Base-by-base conservation (phyloP, 129 eudicot species). In the Artemisia argyi region DNA sequence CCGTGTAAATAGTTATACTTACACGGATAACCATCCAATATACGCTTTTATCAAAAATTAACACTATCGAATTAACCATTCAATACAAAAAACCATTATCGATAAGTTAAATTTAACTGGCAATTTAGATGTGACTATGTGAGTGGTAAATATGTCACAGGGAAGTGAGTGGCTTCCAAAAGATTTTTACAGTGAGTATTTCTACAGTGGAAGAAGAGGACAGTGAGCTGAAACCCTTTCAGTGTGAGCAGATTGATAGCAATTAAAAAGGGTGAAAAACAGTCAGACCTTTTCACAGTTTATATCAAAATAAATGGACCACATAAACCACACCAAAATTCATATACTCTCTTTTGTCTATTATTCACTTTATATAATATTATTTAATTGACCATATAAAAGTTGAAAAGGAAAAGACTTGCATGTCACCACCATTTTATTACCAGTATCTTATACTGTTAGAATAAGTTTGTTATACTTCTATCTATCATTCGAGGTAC, bases 281-380 rank as follows among this genome's bases (percentile, higher is more conserved):
- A 51, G 47, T 76, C 63, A 68, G 80, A 76, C 70, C 39, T 11
- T 42, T 63, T 76, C 54, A 76, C 75, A 68, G 63, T 68, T 76
- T 76, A 76, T 60, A 76, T 68, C 75, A 35, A 76, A 58, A 48
- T 76, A 68, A 48, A 59, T 68, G 80, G 74, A 68, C 75, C 75
- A 76, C 71, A 35, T 4, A 16, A 63, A 18, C 51, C 55, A 51
- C 63, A 63, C 64, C 64, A 51, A 64, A 64, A 18, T 63, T 74
- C 72, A 74, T 64, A 74, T 52, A 18, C 72, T 61, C 68, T 72
- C 66, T 61, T 73, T 73, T 61, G 70, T 61, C 77, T 73, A 58
- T 46, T 26, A 12, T 19, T 39, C 8, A 39, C 20, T 56, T 56
- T 54, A 5, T 5, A 15, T 10, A 57, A 2, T 57, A 17, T 58